A percentile compares a stretch with the other conserved stretches of the same genome.
Evolutionary conservation across 148 eudicot species (phyloP).

Genomic region (Oxyria digyna): DNA sequence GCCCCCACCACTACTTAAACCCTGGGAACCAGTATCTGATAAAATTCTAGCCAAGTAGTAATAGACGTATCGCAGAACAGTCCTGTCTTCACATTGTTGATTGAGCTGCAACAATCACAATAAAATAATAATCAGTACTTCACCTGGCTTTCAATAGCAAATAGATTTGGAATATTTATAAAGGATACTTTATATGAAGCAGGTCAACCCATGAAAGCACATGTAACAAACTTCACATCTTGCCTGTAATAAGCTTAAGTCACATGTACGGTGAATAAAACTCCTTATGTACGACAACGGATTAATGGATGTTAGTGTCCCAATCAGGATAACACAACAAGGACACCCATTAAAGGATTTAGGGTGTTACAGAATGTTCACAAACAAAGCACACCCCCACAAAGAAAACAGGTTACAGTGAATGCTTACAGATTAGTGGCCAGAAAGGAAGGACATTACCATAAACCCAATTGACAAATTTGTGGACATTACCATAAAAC

Average conservation of each 20-base stretch:
- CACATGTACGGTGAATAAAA: neutral
- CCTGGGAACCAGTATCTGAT: constrained; percentile 88
- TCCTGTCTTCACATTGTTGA: constrained; percentile 96
- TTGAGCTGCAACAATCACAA: constrained; percentile 51
- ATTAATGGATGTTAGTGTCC: no score
- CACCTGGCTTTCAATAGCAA: neutral
- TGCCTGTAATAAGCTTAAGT: neutral
- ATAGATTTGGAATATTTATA: neutral
- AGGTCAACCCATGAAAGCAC: neutral
- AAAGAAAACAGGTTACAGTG: no score
- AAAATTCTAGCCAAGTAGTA: constrained; percentile 95
- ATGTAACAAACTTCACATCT: neutral
- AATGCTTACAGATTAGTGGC: no score
- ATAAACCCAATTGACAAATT: no score
- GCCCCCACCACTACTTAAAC: constrained; percentile 87
- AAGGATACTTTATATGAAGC: neutral
- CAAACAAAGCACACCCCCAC: no score
- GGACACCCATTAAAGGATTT: no score
- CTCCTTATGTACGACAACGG: no score
- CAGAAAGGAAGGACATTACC: no score
- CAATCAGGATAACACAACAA: no score
- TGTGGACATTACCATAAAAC: no score
- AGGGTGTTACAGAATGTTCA: no score
- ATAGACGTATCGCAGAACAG: constrained; percentile 83
- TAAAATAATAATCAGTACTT: neutral